These are phyloP conservation scores for Hypoxylon sp. DNA, from an alignment of 2,329 filamentous ascomycete species.

Conservation along the genomic window DNA sequence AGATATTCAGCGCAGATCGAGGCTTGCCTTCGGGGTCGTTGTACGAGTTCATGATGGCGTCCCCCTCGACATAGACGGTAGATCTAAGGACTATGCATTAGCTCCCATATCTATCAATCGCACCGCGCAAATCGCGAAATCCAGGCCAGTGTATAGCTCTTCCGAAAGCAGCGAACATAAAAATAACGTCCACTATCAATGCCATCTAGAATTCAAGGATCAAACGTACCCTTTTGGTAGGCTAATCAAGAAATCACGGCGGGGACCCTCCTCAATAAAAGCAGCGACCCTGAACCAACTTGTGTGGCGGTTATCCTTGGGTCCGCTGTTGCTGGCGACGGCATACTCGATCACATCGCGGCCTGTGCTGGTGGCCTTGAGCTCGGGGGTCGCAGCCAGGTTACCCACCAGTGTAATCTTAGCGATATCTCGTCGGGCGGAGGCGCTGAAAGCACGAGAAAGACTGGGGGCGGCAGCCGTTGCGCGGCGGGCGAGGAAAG, in stretches of 20 bases:
- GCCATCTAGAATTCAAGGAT: neutral
- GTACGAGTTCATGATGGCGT: slow-evolving; percentile 78
- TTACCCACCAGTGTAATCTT: slow-evolving; percentile 90
- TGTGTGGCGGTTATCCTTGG: slow-evolving; percentile 78
- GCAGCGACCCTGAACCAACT: slow-evolving; percentile 88
- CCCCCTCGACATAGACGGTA: slow-evolving; percentile 86
- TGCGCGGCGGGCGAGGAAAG: slow-evolving; percentile 68
- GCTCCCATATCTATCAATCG: slow-evolving; percentile 1
- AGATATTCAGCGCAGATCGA: slow-evolving; percentile 75
- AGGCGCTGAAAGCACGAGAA: slow-evolving; percentile 82
- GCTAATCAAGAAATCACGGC: slow-evolving; percentile 79
- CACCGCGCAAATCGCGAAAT: neutral
- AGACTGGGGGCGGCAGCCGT: slow-evolving; percentile 62
- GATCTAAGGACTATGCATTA: slow-evolving; percentile 67
- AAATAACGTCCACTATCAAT: neutral
- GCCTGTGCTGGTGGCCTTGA: slow-evolving; percentile 77
- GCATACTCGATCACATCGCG: slow-evolving; percentile 83
- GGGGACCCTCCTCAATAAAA: slow-evolving; percentile 77
- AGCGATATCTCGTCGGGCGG: slow-evolving; percentile 75
- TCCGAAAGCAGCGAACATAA: neutral
- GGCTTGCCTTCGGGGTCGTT: slow-evolving; percentile 80
- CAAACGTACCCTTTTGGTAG: slow-evolving; percentile 86
- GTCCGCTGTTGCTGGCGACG: slow-evolving; percentile 78
- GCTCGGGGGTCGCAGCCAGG: slow-evolving; percentile 84
- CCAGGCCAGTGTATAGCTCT: neutral